Evolutionary conservation across 116 monocot species (phyloP).

Genomic region (Phalaenopsis hybrid): DNA sequence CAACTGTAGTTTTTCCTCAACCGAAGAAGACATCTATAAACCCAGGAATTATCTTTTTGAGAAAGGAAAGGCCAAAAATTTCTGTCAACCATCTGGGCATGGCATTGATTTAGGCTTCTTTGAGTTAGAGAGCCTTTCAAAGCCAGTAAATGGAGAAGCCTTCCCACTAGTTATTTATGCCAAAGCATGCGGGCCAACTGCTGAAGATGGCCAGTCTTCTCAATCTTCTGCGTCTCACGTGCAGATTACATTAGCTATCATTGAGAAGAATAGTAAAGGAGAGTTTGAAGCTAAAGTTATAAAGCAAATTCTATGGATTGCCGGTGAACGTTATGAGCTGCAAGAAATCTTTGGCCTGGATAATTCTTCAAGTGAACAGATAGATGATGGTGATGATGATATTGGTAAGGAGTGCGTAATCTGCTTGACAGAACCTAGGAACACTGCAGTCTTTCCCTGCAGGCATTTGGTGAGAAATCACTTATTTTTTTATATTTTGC

Average conservation of each 20-base stretch:
- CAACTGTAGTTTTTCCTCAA: conserved; percentile 31
- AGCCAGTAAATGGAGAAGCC: conserved; percentile 39
- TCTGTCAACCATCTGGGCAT: conserved; percentile 63
- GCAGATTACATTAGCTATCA: conserved; percentile 75
- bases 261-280: conserved; percentile 40
- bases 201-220: background rate
- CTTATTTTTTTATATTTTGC: background rate
- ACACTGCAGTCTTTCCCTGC: conserved; percentile 83
- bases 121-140: conserved; percentile 62
- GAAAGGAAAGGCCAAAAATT: conserved; percentile 58
- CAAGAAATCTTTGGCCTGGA: conserved; percentile 76
- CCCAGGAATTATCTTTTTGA: conserved; percentile 46
- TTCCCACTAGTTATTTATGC: conserved; percentile 89
- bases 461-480: conserved; percentile 77
- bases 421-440: conserved; percentile 74
- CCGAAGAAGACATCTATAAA: conserved; percentile 29
- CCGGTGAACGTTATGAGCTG: conserved; percentile 71
- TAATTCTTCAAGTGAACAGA: conserved; percentile 24
- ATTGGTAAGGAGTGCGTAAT: conserved; percentile 83
- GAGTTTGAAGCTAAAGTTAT: conserved; percentile 59
- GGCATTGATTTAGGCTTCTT: conserved; percentile 88
- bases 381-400: conserved; percentile 33
- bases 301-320: conserved; percentile 75
- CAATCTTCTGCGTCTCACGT: conserved; percentile 18
- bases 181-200: conserved; percentile 20